phyloP scores from a whole-genome alignment of 352 stramenopile species.

The Pilasporangium apinafurcum region DNA sequence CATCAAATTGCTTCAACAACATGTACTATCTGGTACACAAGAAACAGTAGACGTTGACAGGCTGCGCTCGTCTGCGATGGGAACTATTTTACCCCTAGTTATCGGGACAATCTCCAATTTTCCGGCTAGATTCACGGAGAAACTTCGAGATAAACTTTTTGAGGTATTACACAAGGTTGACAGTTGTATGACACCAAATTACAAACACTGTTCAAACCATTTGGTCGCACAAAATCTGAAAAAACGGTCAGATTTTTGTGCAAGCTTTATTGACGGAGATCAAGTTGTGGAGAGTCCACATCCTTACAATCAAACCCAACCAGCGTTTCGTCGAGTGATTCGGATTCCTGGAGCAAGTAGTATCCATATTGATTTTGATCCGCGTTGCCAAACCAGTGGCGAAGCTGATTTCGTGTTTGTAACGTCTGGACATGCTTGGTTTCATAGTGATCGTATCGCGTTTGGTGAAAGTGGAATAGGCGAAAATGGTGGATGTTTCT shows the following conservation, averaged over 20 bases:
- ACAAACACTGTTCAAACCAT: no score
- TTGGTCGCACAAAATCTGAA: not conserved
- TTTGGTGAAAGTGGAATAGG: conserved; percentile 54
- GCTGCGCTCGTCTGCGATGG: conserved; percentile 25
- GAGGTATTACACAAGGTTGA: conserved; percentile 27
- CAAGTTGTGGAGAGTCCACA: conserved; percentile 59
- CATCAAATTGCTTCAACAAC: conserved; percentile 15
- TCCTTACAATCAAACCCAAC: conserved; percentile 55
- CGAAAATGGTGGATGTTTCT: conserved; percentile 62
- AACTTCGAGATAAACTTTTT: conserved; percentile 14
- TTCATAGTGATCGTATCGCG: conserved; percentile 46
- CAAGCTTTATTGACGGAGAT: conserved; percentile 26
- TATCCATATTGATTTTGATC: conserved; percentile 68
- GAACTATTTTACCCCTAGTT: conserved; percentile 39
- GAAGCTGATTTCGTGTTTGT: conserved; percentile 67
- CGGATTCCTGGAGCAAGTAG: conserved; percentile 41
- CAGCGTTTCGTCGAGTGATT: conserved; percentile 52
- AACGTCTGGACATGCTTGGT: conserved; percentile 47
- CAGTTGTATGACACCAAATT: conserved; percentile 1
- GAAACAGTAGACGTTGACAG: not conserved
- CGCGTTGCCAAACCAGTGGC: conserved; percentile 42
- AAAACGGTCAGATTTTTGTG: not conserved
- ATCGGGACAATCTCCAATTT: conserved; percentile 38
- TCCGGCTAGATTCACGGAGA: conserved; percentile 18
- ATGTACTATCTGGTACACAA: not conserved